Percentiles rank a stretch among this genome's conserved stretches.
Evolutionary conservation across 257 asterid genomes (phyloP).

Genomic region (Nicotiana undulata): DNA sequence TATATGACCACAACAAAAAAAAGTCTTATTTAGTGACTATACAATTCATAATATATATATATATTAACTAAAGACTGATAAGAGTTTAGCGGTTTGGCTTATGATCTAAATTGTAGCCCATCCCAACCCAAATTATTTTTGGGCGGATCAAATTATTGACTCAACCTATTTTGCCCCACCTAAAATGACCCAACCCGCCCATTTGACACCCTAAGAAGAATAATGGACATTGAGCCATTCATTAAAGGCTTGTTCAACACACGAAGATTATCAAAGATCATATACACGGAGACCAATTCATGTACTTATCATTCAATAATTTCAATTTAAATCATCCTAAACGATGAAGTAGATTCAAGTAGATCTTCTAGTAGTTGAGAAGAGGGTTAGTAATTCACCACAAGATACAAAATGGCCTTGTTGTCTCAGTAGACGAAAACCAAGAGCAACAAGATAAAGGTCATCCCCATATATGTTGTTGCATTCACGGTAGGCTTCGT

Average conservation of each 20-base stretch:
- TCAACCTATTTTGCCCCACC: too few relatives aligned
- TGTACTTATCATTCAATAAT: neutral
- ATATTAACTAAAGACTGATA: too few relatives aligned
- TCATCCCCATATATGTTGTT: neutral
- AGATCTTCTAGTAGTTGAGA: too few relatives aligned
- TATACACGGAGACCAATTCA: neutral
- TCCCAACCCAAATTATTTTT: too few relatives aligned
- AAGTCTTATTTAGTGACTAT: too few relatives aligned
- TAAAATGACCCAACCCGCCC: too few relatives aligned
- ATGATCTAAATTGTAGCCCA: too few relatives aligned
- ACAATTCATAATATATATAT: too few relatives aligned
- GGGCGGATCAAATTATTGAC: too few relatives aligned
- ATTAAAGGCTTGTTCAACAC: neutral
- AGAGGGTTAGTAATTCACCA: neutral
- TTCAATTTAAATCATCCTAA: neutral
- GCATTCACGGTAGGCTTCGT: neutral
- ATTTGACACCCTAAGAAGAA: neutral
- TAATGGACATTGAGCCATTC: neutral
- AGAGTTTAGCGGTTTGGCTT: too few relatives aligned
- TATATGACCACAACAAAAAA: too few relatives aligned
- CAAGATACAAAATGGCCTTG: slow-evolving; percentile 5
- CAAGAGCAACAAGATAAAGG: slow-evolving; percentile 11
- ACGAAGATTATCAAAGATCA: neutral
- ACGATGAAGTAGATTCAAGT: too few relatives aligned
- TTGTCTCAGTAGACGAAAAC: slow-evolving; percentile 20